Base-by-base conservation (phyloP, 2,329 filamentous ascomycete genomes). In the Colletotrichum tanaceti region DNA sequence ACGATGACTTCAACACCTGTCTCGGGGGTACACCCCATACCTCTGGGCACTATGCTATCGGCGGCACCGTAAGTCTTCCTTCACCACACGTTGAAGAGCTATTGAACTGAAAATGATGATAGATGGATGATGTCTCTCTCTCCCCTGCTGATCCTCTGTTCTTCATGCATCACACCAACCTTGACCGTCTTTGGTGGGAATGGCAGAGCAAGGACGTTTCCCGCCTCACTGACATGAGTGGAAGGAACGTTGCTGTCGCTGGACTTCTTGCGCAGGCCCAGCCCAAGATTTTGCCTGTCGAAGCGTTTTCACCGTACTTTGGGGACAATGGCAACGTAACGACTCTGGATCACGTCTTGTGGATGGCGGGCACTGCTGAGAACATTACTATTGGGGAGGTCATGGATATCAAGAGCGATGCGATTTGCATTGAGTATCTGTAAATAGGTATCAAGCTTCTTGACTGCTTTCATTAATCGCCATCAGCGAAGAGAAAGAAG, bases 381-480 rank as follows among this genome's bases (percentile, higher is more conserved):
- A 60, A 71, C 35, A 63, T 68, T 1, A 74, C 66, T 7, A 71
- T 78, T 20, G 65, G 61, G 2, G 75, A 77, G 43, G 69, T 78
- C 3, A 77, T 78, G 76, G 73, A 78, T 67, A 73, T 75, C 39
- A 46, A 63, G 10, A 71, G 61, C 58, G 71, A 54, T 13, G 44
- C 65, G 14, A 63, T 77, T 2, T 77, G 75, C 43, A 74, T 73
- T 57, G 72, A 76, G 43, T 77, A 77, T 53, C 52, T 73, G 18
- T 71, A 58, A 52, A 35, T 35, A 7, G 32, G 32, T 35, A 35
- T 2, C 7, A 11, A 35, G 7, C 32, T 35, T 9, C 3, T 10
- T 10, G 9, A 35, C 9, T 35, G 32, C 18, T 4, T 13, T n/a
- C 10, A 35, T 35, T 7, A n/a, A n/a, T 20, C 0, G 11, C 13